Evolutionary conservation across 768 basidiomycete species (phyloP).

Genomic region (Trametes meyenii): DNA sequence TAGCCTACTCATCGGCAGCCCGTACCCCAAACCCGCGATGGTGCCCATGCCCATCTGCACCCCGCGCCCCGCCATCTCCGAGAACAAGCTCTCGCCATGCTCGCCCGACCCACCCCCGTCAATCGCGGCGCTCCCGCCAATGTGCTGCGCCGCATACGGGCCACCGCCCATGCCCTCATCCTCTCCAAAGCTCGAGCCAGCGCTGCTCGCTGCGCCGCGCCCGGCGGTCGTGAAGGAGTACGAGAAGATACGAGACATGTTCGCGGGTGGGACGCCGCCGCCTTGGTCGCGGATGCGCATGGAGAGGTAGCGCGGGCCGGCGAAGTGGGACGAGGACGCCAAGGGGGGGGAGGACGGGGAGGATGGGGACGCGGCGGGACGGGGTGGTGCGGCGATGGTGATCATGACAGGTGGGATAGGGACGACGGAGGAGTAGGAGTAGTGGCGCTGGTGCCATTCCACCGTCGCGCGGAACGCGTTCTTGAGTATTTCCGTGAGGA

Average conservation of each 20-base stretch:
- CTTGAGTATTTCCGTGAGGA: constrained; percentile 88
- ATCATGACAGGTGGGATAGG: constrained; percentile 65
- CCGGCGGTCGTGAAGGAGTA: constrained; percentile 92
- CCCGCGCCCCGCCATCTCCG: constrained; percentile 77
- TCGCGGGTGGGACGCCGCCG: constrained; percentile 75
- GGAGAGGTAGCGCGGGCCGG: constrained; percentile 68
- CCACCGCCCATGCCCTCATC: constrained; percentile 55
- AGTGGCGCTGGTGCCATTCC: constrained; percentile 61
- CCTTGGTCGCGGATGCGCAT: constrained; percentile 85
- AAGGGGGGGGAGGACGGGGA: too few relatives aligned
- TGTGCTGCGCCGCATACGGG: constrained; percentile 77
- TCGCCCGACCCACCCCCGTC: constrained; percentile 32
- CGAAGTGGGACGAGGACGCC: constrained; percentile 40
- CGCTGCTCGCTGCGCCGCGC: constrained; percentile 37
- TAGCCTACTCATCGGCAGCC: constrained; percentile 77
- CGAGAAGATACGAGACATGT: constrained; percentile 83
- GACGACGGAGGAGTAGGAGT: constrained; percentile 27
- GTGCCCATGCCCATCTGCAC: constrained; percentile 84
- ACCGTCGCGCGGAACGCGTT: constrained; percentile 90
- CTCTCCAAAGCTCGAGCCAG: constrained; percentile 28
- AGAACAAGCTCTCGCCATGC: constrained; percentile 58
- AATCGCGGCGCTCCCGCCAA: constrained; percentile 72
- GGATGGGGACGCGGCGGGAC: constrained; percentile 40
- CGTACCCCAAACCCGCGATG: constrained; percentile 88
- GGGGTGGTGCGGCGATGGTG: constrained; percentile 67